Conservation (phyloP, 192 early-diverging fungal species). For the Backusella parvicylindrica region DNA sequence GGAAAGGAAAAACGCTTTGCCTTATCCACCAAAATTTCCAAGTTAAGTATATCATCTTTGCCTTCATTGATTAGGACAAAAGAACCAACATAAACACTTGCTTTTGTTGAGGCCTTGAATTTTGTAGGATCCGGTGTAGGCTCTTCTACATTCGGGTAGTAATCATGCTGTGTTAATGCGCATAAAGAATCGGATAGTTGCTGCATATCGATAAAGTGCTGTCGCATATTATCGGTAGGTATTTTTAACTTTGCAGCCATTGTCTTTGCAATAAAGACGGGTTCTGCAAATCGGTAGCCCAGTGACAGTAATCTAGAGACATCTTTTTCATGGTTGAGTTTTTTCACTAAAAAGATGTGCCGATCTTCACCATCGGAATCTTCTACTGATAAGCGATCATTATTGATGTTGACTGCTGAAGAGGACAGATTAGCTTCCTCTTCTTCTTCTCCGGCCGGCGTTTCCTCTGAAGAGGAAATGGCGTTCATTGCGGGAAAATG, state of each 20-base stretch:
- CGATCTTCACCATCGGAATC: slow-evolving; percentile 16
- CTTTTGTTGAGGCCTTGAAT: background rate
- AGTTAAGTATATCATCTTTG: background rate
- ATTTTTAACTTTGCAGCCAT: slow-evolving; percentile 33
- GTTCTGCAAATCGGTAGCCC: slow-evolving; percentile 36
- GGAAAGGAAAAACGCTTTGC: slow-evolving; percentile 24
- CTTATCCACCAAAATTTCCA: slow-evolving; percentile 23
- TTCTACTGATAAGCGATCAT: slow-evolving; percentile 3
- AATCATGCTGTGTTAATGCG: slow-evolving; percentile 1
- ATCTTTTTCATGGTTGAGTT: slow-evolving; percentile 12
- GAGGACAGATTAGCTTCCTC: background rate
- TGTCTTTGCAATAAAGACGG: slow-evolving; percentile 26
- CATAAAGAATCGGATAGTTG: slow-evolving; percentile 3
- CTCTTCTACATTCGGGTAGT: background rate
- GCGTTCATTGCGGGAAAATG: background rate
- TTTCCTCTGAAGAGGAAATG: background rate
- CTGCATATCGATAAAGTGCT: slow-evolving; percentile 31
- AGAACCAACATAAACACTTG: slow-evolving; percentile 14
- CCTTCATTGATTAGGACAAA: slow-evolving; percentile 20
- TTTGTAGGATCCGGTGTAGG: background rate
- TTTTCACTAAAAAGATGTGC: slow-evolving; percentile 36
- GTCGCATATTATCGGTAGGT: slow-evolving; percentile 23
- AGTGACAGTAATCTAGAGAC: slow-evolving; percentile 15
- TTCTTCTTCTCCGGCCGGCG: background rate
- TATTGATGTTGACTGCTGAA: background rate